phyloP scores from a whole-genome alignment of 768 basidiomycete species.

The Tephrocybe sp. region DNA sequence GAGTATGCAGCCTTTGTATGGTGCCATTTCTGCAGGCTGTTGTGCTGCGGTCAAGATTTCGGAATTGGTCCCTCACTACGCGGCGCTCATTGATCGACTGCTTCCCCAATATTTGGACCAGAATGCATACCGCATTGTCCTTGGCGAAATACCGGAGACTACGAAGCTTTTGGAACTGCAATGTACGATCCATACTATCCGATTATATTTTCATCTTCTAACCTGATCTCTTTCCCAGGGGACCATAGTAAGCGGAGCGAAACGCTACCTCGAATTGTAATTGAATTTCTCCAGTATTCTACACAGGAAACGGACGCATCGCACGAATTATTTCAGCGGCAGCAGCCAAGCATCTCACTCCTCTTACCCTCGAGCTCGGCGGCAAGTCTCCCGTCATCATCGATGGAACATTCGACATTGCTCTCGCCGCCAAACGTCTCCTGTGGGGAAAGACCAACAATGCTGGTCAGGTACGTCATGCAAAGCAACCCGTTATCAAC shows the following conservation, averaged over 20 bases:
- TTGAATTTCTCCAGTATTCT: slow-evolving; percentile 30
- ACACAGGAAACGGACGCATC: slow-evolving; percentile 44
- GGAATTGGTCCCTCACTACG: slow-evolving; percentile 50
- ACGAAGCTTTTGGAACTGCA: slow-evolving; percentile 48
- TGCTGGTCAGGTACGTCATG: slow-evolving; percentile 50
- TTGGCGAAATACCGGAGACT: slow-evolving; percentile 57
- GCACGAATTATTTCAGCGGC: slow-evolving; percentile 48
- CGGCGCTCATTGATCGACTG: slow-evolving; percentile 49
- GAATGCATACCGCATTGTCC: slow-evolving; percentile 49
- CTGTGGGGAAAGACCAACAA: slow-evolving; percentile 67
- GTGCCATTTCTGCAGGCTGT: slow-evolving; percentile 75
- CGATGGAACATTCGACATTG: slow-evolving; percentile 28
- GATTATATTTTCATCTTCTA: not conserved
- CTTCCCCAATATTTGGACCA: slow-evolving; percentile 50
- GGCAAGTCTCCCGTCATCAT: slow-evolving; percentile 48
- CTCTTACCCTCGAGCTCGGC: slow-evolving; percentile 54
- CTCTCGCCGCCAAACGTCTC: slow-evolving; percentile 57
- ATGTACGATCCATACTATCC: slow-evolving; percentile 27
- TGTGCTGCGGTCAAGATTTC: slow-evolving; percentile 67
- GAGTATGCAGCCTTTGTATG: slow-evolving; percentile 55
- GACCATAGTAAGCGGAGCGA: slow-evolving; percentile 22
- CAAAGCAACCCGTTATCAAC: not conserved
- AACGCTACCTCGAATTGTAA: not conserved
- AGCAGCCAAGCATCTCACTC: slow-evolving; percentile 52
- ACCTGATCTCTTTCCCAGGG: slow-evolving; percentile 14